A percentile compares a stretch with the other conserved stretches of the same genome.
Evolutionary conservation across 2,329 filamentous ascomycete genomes (phyloP).

Genomic region (Chaetomium sp.): DNA sequence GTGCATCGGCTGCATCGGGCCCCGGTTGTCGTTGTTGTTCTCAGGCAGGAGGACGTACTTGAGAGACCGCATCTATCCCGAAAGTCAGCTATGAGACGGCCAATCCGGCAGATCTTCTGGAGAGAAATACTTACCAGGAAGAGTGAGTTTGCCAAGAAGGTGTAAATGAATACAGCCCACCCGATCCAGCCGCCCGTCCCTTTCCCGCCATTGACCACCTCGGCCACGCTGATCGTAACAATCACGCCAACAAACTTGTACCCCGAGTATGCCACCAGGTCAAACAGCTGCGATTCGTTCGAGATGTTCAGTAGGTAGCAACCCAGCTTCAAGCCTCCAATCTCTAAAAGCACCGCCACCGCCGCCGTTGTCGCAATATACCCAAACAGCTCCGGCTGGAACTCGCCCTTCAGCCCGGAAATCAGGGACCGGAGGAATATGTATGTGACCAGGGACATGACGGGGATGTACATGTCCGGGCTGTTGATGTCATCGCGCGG

Average conservation of each 20-base stretch:
- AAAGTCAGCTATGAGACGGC: constrained; percentile 24
- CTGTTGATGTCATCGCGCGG: constrained; percentile 96
- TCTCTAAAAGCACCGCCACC: constrained; percentile 82
- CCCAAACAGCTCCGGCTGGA: constrained; percentile 90
- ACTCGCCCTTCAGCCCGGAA: constrained; percentile 84
- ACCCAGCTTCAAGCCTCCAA: constrained; percentile 85
- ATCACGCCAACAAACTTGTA: constrained; percentile 99
- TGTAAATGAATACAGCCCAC: constrained; percentile 88
- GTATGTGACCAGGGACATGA: constrained; percentile 97
- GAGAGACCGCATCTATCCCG: constrained; percentile 78
- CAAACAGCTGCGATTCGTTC: constrained; percentile 89
- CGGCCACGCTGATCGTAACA: constrained; percentile 76
- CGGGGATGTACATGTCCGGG: constrained; percentile 95
- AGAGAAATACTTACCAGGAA: constrained; percentile 70
- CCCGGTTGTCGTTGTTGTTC: constrained; percentile 65
- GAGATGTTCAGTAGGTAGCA: constrained; percentile 93
- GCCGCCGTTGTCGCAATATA: constrained; percentile 84
- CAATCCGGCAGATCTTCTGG: not conserved
- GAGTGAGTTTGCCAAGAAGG: constrained; percentile 90
- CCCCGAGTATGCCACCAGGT: constrained; percentile 92
- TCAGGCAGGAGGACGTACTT: constrained; percentile 96
- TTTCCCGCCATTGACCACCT: constrained; percentile 74
- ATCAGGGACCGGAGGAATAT: constrained; percentile 90
- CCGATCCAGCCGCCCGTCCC: constrained; percentile 86
- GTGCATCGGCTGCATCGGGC: constrained; percentile 56